Evolutionary conservation across 225 moss, liverwort and hornwort species (phyloP), one percentile per base, ranked within the genome.

Genomic region (Sphagnum contortum): DNA sequence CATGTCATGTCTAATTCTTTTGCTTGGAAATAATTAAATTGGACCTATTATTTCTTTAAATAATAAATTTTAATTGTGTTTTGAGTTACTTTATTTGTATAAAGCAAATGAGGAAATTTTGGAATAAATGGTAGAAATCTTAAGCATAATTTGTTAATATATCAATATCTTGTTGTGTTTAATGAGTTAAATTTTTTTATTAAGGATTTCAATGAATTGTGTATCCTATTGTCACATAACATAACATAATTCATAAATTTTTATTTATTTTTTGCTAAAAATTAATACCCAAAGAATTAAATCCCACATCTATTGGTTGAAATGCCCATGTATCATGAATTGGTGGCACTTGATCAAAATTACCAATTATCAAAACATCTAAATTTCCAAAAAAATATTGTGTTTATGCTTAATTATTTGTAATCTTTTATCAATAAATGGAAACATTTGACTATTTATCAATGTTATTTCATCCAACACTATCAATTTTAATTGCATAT

Each of bases 51-150:
- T 52, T 52, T 52, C 9, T 52, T 52, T 2, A 52, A 52, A 52
- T 52, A n/a, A n/a, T n/a, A n/a, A n/a, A 9, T 52, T 52, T 52
- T 5, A 52, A 9, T 52, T 52, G 52, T 52, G 52, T 6, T 6
- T 52, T 2, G 2, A 9, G 52, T 52, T 5, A 2, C 6, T 44
- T 49, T 50, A 45, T 69, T 69, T 44, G 57, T 60, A 45, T 59
- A 46, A 50, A 61, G 60, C 50, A 61, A 44, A 50, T 68, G 68
- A 6, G 59, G 68, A 59, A 69, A 69, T 60, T 48, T 11, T 7
- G 69, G 57, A 10, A 59, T 29, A 44, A 49, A 60, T 61, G 48
- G 49, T 13, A 48, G 59, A 60, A 1, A 0, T 45, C 8, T 69
- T 2, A 4, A 61, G 9, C 69, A 69, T 3, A 3, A 14, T 69